Evolutionary conservation across 768 basidiomycete genomes (phyloP), one percentile per base, ranked within the genome.

Genomic region (Tremella yokohamensis): DNA sequence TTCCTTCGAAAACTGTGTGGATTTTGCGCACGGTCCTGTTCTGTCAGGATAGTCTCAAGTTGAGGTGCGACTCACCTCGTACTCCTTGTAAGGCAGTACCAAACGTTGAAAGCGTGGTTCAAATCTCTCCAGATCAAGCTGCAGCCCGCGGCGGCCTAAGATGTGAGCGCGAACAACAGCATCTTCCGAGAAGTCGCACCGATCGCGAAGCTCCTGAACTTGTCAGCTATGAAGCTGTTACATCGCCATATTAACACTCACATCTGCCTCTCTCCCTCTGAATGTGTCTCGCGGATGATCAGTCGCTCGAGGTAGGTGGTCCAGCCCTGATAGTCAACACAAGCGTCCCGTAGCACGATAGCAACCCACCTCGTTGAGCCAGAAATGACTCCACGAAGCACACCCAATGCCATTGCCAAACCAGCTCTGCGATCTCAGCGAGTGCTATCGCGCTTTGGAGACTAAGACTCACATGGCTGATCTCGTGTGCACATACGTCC

Each of bases 271-370:
- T 86, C 84, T 1, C 85, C 84, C 16, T 87, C 84, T 0, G 87
- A 83, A 71, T 89, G 84, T 2, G 91, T 79, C 45, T 81, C 49
- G 84, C 84, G 45, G 94, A 79, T 66, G 19, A 45, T 29, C 8
- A 94, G 77, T 15, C 91, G 85, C 73, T 98, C 93, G 26, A 89
- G 85, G 70, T 92, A 97, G 0, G 89, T 92, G 29, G 93, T 96
- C 87, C 89, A 93, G 24, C 90, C 77, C 79, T 92, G 29, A 8
- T 22, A 2, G 25, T 29, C 13, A 52, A 22, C 61, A 56, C 45
- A 3, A 56, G 40, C 20, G 13, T 22, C 19, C 1, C 26, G 39
- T n/a, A 20, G 25, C 22, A 18, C 26, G 44, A 13, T 22, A 12
- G 13, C 16, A n/a, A 62, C 57, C 42, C 57, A 62, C 71, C 62